Conservation (phyloP, 148 eudicot species). For the Pharnaceum exiguum region DNA sequence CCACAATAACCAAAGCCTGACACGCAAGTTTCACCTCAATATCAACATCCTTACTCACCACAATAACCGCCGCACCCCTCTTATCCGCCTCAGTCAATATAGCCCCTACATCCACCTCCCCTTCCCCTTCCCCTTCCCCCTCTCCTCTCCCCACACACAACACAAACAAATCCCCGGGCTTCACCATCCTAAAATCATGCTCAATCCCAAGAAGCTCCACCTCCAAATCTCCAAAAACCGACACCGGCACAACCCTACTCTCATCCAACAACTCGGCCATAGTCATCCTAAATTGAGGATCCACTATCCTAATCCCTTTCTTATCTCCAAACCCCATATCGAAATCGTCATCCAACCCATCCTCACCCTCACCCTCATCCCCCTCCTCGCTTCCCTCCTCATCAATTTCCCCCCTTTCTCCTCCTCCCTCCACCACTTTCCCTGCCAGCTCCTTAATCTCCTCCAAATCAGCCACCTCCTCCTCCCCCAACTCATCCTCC, state of each 20-base stretch:
- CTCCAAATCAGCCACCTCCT: constrained; percentile 80
- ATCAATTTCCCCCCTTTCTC: constrained; percentile 12
- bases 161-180: constrained; percentile 87
- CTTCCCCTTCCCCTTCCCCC: constrained; percentile 77
- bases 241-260: constrained; percentile 82
- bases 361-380: constrained; percentile 9
- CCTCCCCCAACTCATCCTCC: constrained; percentile 53
- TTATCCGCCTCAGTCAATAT: constrained; percentile 88
- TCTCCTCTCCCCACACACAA: constrained; percentile 76
- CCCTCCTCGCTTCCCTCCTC: constrained; percentile 26
- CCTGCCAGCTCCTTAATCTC: constrained; percentile 67
- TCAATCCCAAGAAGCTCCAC: constrained; percentile 80
- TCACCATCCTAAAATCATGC: constrained; percentile 84
- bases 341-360: constrained; percentile 30
- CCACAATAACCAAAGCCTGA: constrained; percentile 89
- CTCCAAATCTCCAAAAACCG: constrained; percentile 84
- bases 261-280: constrained; percentile 93
- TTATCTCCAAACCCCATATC: constrained; percentile 67
- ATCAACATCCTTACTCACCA: constrained; percentile 90
- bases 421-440: constrained; percentile 29
- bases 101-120: constrained; percentile 66
- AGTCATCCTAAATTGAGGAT: constrained; percentile 81
- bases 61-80: constrained; percentile 96
- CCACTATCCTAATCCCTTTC: constrained; percentile 59
- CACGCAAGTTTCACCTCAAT: constrained; percentile 86